Conservation (phyloP, 176 grass and related monocot species). For the Olyra latifolia region DNA sequence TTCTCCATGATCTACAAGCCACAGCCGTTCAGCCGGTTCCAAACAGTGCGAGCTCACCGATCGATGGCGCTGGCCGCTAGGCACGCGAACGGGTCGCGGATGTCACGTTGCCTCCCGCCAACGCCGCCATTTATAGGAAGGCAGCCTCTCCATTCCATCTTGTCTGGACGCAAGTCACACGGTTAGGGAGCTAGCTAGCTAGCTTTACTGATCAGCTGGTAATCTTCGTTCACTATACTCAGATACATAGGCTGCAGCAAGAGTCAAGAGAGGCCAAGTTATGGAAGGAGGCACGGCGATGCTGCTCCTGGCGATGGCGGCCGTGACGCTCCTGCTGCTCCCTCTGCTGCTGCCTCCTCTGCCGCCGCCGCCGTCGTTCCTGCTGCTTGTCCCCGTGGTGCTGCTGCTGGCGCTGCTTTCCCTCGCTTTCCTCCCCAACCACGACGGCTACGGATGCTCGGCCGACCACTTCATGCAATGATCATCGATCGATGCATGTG, state of each 20-base stretch:
- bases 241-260: not conserved
- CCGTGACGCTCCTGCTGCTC: slow-evolving; percentile 30
- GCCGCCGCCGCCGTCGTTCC: slow-evolving; percentile 36
- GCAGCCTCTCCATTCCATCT: not conserved
- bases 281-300: slow-evolving; percentile 19
- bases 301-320: slow-evolving; percentile 24
- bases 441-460: not conserved
- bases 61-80: not conserved
- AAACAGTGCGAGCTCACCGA: not conserved
- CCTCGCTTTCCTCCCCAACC: slow-evolving; percentile 36
- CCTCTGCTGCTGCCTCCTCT: slow-evolving; percentile 38
- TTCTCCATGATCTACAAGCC: no score
- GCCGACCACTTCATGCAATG: not conserved
- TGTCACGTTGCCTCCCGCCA: not conserved
- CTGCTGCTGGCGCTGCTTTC: slow-evolving; percentile 37
- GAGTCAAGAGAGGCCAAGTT: not conserved
- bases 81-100: not conserved
- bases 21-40: not conserved
- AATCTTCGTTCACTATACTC: not conserved
- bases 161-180: not conserved
- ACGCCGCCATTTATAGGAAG: not conserved
- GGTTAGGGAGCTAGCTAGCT: not conserved
- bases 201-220: not conserved
- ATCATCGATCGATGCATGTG: not conserved
- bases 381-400: slow-evolving; percentile 26